A percentile compares a stretch with the other conserved stretches of the same genome.
phyloP scores from a whole-genome alignment of 2,329 filamentous ascomycete species.

The Botrytis pseudocinerea region DNA sequence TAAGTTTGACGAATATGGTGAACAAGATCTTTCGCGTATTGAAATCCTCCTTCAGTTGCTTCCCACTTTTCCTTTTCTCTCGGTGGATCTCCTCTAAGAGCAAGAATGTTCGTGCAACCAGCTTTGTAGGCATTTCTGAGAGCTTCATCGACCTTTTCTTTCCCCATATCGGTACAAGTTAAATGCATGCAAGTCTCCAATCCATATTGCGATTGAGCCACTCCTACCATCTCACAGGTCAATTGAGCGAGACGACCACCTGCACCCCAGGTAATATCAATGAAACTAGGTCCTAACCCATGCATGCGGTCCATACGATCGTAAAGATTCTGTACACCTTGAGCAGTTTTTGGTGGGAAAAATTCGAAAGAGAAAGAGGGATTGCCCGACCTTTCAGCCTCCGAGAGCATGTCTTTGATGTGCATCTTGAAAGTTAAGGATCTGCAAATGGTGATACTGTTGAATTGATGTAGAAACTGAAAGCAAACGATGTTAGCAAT shows the following conservation, averaged over 20 bases:
- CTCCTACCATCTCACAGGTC: constrained; percentile 96
- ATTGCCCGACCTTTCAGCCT: constrained; percentile 74
- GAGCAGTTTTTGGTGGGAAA: constrained; percentile 96
- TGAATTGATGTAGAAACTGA: constrained; percentile 14
- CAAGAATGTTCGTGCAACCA: constrained; percentile 96
- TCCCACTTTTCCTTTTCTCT: constrained; percentile 93
- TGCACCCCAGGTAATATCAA: constrained; percentile 98
- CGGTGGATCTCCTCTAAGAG: constrained; percentile 88
- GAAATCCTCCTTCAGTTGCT: constrained; percentile 81
- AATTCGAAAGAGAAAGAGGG: constrained; percentile 99
- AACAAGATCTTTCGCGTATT: constrained; percentile 86
- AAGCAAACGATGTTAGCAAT: constrained; percentile 22
- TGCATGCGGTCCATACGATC: constrained; percentile 99
- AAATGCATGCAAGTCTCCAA: constrained; percentile 99
- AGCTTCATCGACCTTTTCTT: constrained; percentile 86
- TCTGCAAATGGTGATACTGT: constrained; percentile 6
- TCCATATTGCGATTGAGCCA: constrained; percentile 92
- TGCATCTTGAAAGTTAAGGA: constrained; percentile 68
- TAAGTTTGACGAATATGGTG: constrained; percentile 75
- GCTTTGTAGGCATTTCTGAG: constrained; percentile 87
- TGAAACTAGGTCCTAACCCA: constrained; percentile 87
- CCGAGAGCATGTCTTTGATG: constrained; percentile 86
- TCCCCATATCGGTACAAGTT: constrained; percentile 97
- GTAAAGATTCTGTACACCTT: constrained; percentile 98
- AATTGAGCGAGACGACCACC: constrained; percentile 87